phyloP scores from a whole-genome alignment of 306 rosid species.

The Ziziphus jujuba region DNA sequence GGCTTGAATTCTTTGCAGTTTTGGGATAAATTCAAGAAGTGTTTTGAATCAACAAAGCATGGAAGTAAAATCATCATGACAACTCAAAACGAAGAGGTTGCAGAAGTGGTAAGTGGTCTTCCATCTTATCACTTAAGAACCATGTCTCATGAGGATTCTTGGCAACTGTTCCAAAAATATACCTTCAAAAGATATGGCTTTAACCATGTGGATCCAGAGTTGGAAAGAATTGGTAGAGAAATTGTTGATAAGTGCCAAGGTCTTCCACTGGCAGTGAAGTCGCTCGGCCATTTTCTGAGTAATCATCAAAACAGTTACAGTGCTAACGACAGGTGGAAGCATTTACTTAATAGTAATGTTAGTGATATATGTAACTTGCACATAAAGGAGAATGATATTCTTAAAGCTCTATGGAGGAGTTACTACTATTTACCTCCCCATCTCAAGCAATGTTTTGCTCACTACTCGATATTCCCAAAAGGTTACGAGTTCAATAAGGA shows the following conservation, averaged over 20 bases:
- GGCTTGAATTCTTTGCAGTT: neutral
- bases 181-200: conserved; percentile 6
- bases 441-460: conserved; percentile 24
- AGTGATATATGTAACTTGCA: neutral
- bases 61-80: no score
- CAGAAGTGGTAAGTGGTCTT: neutral
- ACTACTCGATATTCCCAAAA: conserved; percentile 27
- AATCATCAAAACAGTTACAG: neutral
- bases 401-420: conserved; percentile 9
- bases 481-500: conserved; percentile 17
- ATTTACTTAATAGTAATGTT: neutral
- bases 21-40: neutral
- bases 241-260: conserved; percentile 26
- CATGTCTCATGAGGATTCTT: neutral
- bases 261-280: conserved; percentile 11
- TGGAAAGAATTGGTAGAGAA: conserved; percentile 13
- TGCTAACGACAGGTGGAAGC: conserved; percentile 4
- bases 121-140: neutral
- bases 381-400: neutral
- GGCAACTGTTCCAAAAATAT: no score
- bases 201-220: neutral
- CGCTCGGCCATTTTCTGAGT: neutral
- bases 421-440: conserved; percentile 18
- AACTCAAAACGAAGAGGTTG: conserved; percentile 6
- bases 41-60: neutral